Percentiles rank a stretch among this genome's conserved stretches.
phyloP scores from a whole-genome alignment of 73 alveolate species.

The Paramecium sonneborni region DNA sequence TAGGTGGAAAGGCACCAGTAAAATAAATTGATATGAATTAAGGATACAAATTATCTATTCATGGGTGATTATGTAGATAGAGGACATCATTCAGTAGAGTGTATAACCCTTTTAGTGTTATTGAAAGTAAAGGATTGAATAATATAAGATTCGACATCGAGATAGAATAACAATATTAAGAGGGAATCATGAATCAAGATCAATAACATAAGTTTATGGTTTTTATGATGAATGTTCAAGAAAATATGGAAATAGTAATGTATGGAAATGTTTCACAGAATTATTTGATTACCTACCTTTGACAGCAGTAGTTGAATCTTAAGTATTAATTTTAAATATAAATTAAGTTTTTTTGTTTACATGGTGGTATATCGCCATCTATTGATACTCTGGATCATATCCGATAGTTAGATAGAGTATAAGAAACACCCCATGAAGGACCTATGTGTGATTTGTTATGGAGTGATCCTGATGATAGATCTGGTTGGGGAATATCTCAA shows the following conservation, averaged over 20 bases:
- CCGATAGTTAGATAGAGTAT: slow-evolving; percentile 63
- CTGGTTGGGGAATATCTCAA: slow-evolving; percentile 86
- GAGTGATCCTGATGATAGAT: slow-evolving; percentile 82
- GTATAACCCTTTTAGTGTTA: background rate
- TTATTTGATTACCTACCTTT: slow-evolving; percentile 91
- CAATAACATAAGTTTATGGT: slow-evolving; percentile 82
- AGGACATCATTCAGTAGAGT: slow-evolving; percentile 37
- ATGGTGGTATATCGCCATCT: slow-evolving; percentile 96
- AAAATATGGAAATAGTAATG: slow-evolving; percentile 79
- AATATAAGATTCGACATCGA: slow-evolving; percentile 22
- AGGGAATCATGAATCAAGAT: slow-evolving; percentile 95
- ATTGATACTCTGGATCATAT: slow-evolving; percentile 75
- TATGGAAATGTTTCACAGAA: slow-evolving; percentile 91
- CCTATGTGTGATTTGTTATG: slow-evolving; percentile 91
- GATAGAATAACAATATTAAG: slow-evolving; percentile 90
- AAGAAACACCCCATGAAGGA: slow-evolving; percentile 93
- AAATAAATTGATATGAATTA: background rate
- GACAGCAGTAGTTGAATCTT: slow-evolving; percentile 78
- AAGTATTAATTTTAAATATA: slow-evolving; percentile 50
- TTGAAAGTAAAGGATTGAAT: background rate
- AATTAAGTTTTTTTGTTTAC: slow-evolving; percentile 91
- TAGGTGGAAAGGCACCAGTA: slow-evolving; percentile 79
- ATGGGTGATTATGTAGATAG: slow-evolving; percentile 89
- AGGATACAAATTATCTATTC: slow-evolving; percentile 79
- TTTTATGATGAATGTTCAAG: slow-evolving; percentile 85